A percentile compares a stretch with the other conserved stretches of the same genome.
These are phyloP conservation scores for Carex littledalei DNA, from an alignment of 176 grass and related monocot species.

Conservation along the genomic window DNA sequence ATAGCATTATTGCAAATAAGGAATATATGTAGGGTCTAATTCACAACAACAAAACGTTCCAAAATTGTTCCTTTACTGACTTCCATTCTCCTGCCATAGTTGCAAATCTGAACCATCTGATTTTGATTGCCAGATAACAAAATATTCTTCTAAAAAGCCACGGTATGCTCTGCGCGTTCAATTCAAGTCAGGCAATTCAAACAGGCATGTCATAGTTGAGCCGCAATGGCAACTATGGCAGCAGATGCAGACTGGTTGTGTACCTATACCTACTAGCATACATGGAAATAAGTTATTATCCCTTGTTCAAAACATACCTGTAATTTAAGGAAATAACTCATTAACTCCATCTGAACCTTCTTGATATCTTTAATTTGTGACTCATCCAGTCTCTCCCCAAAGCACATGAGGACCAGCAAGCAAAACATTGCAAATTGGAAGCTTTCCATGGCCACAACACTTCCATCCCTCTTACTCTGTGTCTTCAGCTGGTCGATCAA, in stretches of 20 bases:
- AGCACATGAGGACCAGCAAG: constrained; percentile 69
- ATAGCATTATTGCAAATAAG: not conserved
- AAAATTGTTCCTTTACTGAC: no score
- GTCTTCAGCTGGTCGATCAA: constrained; percentile 19
- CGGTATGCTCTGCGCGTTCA: no score
- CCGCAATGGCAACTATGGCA: no score
- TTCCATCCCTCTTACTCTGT: not conserved
- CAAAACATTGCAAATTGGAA: constrained; percentile 77
- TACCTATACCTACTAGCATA: no score
- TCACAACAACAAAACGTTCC: not conserved
- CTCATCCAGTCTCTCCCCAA: constrained; percentile 35
- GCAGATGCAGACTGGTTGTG: no score
- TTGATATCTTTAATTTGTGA: constrained; percentile 28
- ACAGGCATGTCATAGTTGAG: no score
- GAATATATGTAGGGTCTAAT: not conserved
- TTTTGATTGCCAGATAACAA: no score
- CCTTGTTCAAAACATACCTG: not conserved
- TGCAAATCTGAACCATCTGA: no score
- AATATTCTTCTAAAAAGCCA: no score
- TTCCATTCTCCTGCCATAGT: no score
- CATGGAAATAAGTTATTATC: no score
- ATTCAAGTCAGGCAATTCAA: no score
- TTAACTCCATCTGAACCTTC: constrained; percentile 23
- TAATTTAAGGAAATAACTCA: constrained; percentile 27
- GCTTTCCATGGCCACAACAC: constrained; percentile 38